Evolutionary conservation across 2,329 filamentous ascomycete species (phyloP).

Genomic region (Beauveria bassiana): DNA sequence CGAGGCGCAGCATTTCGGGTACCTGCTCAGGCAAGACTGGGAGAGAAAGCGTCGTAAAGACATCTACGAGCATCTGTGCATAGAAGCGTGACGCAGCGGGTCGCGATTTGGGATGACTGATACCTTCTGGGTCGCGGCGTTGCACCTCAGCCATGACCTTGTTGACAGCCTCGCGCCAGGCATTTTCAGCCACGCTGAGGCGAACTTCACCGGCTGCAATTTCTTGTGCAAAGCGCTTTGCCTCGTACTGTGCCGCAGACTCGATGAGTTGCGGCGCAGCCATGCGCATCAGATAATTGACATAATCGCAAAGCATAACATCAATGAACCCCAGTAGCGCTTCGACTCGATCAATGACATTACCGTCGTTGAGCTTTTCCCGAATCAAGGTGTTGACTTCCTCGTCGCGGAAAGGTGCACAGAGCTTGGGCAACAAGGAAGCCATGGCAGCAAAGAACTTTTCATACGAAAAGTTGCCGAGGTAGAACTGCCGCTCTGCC

Average conservation of each 20-base stretch:
- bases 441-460: slow-evolving; percentile 74
- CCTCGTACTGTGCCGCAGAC: slow-evolving; percentile 65
- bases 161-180: slow-evolving; percentile 57
- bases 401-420: slow-evolving; percentile 71
- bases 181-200: slow-evolving; percentile 52
- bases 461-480: slow-evolving; percentile 71
- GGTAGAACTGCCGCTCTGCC: slow-evolving; percentile 59
- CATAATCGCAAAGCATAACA: slow-evolving; percentile 70
- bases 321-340: slow-evolving; percentile 70
- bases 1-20: slow-evolving; percentile 68
- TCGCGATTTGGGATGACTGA: slow-evolving; percentile 53
- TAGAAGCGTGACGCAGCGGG: slow-evolving; percentile 66
- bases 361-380: slow-evolving; percentile 50
- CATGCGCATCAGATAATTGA: slow-evolving; percentile 70
- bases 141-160: slow-evolving; percentile 60
- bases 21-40: slow-evolving; percentile 46
- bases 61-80: slow-evolving; percentile 65
- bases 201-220: slow-evolving; percentile 47
- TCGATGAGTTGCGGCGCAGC: slow-evolving; percentile 64
- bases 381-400: slow-evolving; percentile 63
- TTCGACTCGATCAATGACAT: slow-evolving; percentile 69
- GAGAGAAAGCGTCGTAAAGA: slow-evolving; percentile 65
- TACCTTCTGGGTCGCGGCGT: slow-evolving; percentile 60
- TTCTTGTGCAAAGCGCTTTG: slow-evolving; percentile 61
- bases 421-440: slow-evolving; percentile 67